phyloP scores from a whole-genome alignment of 306 rosid species.

The Pyrus betulifolia region DNA sequence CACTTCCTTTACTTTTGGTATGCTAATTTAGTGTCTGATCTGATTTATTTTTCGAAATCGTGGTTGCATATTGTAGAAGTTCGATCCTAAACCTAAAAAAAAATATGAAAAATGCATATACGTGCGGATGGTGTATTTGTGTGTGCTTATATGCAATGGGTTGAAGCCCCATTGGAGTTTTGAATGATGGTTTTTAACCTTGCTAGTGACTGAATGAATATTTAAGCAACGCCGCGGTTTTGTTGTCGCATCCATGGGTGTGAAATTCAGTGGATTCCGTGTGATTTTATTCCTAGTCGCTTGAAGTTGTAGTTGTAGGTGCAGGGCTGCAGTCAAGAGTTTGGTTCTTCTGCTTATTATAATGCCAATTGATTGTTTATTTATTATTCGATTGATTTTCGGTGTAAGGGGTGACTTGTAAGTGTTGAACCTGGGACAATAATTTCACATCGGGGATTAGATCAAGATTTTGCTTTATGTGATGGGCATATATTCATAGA shows the following conservation, averaged over 20 bases:
- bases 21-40: conserved; percentile 1
- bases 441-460: background rate
- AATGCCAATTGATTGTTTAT: background rate
- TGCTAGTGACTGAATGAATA: background rate
- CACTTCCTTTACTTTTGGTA: background rate
- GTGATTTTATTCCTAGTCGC: background rate
- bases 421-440: background rate
- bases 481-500: background rate
- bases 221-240: background rate
- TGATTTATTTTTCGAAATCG: background rate
- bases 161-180: background rate
- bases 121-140: background rate
- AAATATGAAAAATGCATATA: background rate
- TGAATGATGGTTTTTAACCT: background rate
- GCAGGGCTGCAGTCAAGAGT: background rate
- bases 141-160: background rate
- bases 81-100: background rate
- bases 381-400: background rate
- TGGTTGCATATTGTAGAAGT: background rate
- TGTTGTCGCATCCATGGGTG: background rate
- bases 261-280: background rate
- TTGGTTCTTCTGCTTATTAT: background rate
- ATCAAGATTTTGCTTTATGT: background rate
- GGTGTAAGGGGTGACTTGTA: background rate
- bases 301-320: background rate